A percentile compares a stretch with the other conserved stretches of the same genome.
These are phyloP conservation scores for Didymella sp. DNA, from an alignment of 2,329 filamentous ascomycete species.

Conservation along the genomic window DNA sequence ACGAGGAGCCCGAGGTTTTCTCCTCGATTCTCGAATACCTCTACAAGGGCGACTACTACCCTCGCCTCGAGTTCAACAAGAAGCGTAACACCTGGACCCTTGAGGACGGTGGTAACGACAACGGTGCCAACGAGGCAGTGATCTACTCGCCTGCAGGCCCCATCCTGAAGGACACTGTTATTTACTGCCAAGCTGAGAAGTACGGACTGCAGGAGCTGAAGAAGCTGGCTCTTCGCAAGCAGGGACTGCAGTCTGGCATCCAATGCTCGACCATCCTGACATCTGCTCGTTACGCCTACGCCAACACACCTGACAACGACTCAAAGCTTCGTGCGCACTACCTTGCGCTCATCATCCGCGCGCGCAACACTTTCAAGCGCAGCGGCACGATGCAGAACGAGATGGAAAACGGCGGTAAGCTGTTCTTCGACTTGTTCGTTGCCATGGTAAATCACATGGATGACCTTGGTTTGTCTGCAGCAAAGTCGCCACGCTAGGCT, in stretches of 20 bases:
- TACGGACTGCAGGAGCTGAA: constrained; percentile 86
- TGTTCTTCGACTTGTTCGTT: constrained; percentile 95
- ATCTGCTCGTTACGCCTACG: constrained; percentile 88
- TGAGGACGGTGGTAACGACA: constrained; percentile 63
- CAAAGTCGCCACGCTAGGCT: constrained; percentile 41
- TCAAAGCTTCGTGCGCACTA: constrained; percentile 92
- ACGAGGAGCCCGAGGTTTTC: constrained; percentile 90
- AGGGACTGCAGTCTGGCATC: constrained; percentile 84
- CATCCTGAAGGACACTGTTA: constrained; percentile 85
- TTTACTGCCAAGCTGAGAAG: constrained; percentile 87
- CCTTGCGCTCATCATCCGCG: constrained; percentile 88
- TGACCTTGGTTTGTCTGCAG: constrained; percentile 33
- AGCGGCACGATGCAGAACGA: constrained; percentile 96
- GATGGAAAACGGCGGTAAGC: constrained; percentile 85
- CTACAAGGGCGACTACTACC: constrained; percentile 93
- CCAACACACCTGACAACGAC: constrained; percentile 86
- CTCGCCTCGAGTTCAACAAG: constrained; percentile 82
- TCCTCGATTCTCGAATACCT: constrained; percentile 89
- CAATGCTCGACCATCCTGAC: constrained; percentile 84
- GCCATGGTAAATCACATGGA: constrained; percentile 87
- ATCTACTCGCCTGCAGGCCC: constrained; percentile 69
- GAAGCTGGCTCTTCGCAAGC: constrained; percentile 83
- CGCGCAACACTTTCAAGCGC: constrained; percentile 85
- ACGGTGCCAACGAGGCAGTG: constrained; percentile 51
- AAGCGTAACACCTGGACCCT: constrained; percentile 80